These are phyloP conservation scores for Vigna hirtella DNA, from an alignment of 306 rosid genomes.

Conservation along the genomic window DNA sequence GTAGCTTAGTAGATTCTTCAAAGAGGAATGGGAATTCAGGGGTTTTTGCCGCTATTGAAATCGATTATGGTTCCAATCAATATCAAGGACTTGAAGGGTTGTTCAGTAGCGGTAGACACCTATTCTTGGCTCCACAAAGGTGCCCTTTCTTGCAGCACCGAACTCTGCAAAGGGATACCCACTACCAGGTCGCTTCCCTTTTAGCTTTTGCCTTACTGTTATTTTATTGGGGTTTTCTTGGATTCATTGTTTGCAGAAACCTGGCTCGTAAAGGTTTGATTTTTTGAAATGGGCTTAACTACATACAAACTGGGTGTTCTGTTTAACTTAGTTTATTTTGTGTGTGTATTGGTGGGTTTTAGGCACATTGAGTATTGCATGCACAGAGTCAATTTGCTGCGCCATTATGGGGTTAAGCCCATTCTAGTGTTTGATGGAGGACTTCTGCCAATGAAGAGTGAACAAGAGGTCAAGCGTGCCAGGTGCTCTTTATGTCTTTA, in stretches of 20 bases:
- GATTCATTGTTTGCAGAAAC: not conserved
- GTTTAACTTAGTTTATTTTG: constrained; percentile 7
- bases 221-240: not conserved
- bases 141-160: constrained; percentile 87
- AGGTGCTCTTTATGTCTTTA: constrained; percentile 51
- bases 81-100: constrained; percentile 79
- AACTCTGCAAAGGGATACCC: constrained; percentile 83
- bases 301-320: not conserved
- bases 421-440: constrained; percentile 96
- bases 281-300: not conserved
- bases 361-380: constrained; percentile 97
- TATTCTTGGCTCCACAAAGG: constrained; percentile 99
- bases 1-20: not conserved
- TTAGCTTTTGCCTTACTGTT: not conserved
- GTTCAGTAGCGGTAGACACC: constrained; percentile 76
- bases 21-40: constrained; percentile 80
- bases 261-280: not conserved
- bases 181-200: constrained; percentile 66
- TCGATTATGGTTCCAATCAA: constrained; percentile 88
- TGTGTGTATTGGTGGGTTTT: constrained; percentile 39
- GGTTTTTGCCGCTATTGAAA: constrained; percentile 83
- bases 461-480: constrained; percentile 93
- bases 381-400: constrained; percentile 86
- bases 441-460: constrained; percentile 88
- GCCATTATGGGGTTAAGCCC: constrained; percentile 81